Evolutionary conservation across 305 asterid species (phyloP).

Genomic region (Fraxinus platypoda): DNA sequence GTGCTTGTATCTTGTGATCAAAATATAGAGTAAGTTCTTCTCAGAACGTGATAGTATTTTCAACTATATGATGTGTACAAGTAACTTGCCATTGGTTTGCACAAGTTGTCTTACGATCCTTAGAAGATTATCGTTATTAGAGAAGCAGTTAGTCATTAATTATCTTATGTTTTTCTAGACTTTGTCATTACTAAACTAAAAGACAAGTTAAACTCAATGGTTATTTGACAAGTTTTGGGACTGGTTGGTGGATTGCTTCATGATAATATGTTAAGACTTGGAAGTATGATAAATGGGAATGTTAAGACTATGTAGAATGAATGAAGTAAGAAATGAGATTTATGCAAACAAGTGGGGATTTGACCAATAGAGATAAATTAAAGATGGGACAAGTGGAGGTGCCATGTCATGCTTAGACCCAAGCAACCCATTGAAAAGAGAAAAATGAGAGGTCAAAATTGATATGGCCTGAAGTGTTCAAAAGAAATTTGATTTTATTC

Average conservation of each 20-base stretch:
- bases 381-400: neutral
- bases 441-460: neutral
- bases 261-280: neutral
- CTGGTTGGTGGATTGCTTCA: neutral
- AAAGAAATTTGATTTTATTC: neutral
- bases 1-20: constrained; percentile 6
- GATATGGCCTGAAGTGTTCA: neutral
- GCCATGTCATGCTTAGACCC: neutral
- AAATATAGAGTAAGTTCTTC: constrained; percentile 2
- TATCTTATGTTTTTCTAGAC: neutral
- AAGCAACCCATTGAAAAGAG: neutral
- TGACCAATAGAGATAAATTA: neutral
- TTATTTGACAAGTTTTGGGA: neutral
- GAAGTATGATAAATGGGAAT: neutral
- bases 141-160: neutral
- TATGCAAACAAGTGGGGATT: neutral
- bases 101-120: neutral
- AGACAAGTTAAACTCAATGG: neutral
- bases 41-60: neutral
- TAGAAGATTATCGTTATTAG: neutral
- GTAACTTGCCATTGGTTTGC: neutral
- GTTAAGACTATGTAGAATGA: neutral
- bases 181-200: neutral
- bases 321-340: neutral
- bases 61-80: constrained; percentile 10